Evolutionary conservation across 352 stramenopile species (phyloP), one percentile per base, ranked within the genome.

Genomic region (Stramenopiles sp.): DNA sequence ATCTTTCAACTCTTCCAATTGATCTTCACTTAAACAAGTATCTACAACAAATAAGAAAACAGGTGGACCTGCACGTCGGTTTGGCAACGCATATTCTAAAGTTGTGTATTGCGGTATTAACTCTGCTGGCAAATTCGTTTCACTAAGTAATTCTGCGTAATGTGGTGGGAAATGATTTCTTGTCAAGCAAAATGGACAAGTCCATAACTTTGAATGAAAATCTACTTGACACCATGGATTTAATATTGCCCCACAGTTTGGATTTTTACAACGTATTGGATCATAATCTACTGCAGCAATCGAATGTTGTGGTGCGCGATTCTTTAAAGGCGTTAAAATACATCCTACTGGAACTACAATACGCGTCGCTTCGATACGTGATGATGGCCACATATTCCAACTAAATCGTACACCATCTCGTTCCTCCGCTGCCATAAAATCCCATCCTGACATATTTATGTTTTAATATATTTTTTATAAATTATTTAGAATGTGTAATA

Each of bases 71-170:
- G 7, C 63, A 13, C 78, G 74, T 30, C 88, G 88, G 81, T 91
- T 90, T 82, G 97, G 94, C 73, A 98, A 86, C 83, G 98, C 94
- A 85, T 99, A 99, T 85, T 99, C 97, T 31, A 98, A 91, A 53
- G 96, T 99, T n/a, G 93, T 96, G 86, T 97, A 99, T 85, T 98
- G 93, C 53, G 95, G 94, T 83, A 99, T 98, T 1, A 99, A 89
- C 85, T 99, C 96, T 1, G 96, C 96, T 0, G 97, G 97, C 31
- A 99, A 86, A 85, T 98, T 99, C 27, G 92, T 93, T 85, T 99
- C 94, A 53, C 93, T 96, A 82, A 98, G 98, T 84, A 97, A 97
- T 82, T 98, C 92, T 0, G 92, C 88, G 77, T 92, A 94, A 81
- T 92, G 90, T n/a, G 90, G 89, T 32, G 92, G 97, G 84, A 99